phyloP scores from a whole-genome alignment of 352 stramenopile species.

The Pythium aphanidermatum region DNA sequence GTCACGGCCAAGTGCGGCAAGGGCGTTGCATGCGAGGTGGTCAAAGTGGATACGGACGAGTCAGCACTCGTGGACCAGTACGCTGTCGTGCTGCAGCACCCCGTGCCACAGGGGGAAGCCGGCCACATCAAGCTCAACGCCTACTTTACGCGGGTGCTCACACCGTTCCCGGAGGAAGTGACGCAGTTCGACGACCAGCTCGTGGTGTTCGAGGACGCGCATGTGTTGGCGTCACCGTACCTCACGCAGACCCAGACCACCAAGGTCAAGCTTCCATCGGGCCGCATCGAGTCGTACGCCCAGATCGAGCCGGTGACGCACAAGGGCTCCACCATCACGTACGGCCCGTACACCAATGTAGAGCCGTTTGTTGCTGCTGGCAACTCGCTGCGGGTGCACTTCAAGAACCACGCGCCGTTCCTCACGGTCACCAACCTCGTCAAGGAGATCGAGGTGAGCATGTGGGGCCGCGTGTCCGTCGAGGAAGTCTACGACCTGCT shows the following conservation, averaged over 20 bases:
- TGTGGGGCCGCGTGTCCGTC: conserved; percentile 85
- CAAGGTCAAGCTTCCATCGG: conserved; percentile 78
- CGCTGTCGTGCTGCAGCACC: conserved; percentile 64
- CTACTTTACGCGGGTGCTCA: conserved; percentile 76
- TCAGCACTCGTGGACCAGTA: conserved; percentile 42
- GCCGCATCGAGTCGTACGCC: conserved; percentile 65
- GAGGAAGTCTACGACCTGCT: conserved; percentile 86
- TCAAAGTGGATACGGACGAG: conserved; percentile 29
- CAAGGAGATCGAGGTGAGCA: conserved; percentile 86
- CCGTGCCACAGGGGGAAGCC: conserved; percentile 39
- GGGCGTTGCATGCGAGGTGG: conserved; percentile 49
- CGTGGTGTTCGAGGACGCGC: conserved; percentile 64
- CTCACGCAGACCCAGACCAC: conserved; percentile 73
- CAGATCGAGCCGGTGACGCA: conserved; percentile 46
- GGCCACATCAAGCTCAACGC: conserved; percentile 68
- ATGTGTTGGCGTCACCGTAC: conserved; percentile 73
- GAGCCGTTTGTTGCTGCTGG: conserved; percentile 27
- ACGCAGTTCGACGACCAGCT: conserved; percentile 82
- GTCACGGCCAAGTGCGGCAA: conserved; percentile 73
- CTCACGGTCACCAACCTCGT: conserved; percentile 78
- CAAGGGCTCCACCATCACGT: conserved; percentile 73
- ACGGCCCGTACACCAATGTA: conserved; percentile 73
- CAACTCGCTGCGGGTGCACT: conserved; percentile 61
- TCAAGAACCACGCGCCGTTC: conserved; percentile 85
- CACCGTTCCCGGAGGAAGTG: conserved; percentile 70